A percentile compares a stretch with the other conserved stretches of the same genome.
These are phyloP conservation scores for Anisodus tanguticus DNA, from an alignment of 257 asterid species.

Conservation along the genomic window DNA sequence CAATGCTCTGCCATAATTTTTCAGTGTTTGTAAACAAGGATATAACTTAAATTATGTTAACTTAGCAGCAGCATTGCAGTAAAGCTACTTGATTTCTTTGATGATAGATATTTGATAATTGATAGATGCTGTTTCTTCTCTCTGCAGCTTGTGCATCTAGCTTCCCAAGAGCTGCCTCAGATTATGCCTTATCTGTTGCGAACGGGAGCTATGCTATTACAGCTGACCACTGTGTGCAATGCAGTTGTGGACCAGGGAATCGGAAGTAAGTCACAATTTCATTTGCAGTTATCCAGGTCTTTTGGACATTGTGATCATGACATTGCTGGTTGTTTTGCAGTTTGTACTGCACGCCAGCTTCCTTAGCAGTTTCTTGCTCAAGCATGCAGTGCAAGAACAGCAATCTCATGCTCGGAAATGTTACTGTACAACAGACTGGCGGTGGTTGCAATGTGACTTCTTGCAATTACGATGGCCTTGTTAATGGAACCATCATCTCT, in stretches of 20 bases:
- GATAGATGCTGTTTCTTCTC: background rate
- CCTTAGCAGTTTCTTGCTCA: conserved; percentile 92
- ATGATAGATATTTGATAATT: background rate
- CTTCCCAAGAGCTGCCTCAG: conserved; percentile 70
- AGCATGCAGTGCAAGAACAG: conserved; percentile 95
- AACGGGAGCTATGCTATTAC: conserved; percentile 92
- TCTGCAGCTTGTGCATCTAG: conserved; percentile 88
- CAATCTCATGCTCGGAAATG: conserved; percentile 84
- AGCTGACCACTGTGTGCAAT: conserved; percentile 90
- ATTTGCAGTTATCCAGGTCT: conserved; percentile 13
- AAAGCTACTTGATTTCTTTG: background rate
- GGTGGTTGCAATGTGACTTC: conserved; percentile 97
- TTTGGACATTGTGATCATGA: background rate
- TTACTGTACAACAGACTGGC: conserved; percentile 71
- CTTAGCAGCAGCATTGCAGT: background rate
- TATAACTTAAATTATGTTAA: background rate
- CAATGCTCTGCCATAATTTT: background rate
- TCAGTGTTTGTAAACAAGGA: conserved; percentile 6
- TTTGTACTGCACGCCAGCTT: conserved; percentile 91
- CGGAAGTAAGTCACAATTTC: conserved; percentile 63
- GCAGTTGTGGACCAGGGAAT: conserved; percentile 95
- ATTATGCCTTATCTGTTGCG: conserved; percentile 81
- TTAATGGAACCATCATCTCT: conserved; percentile 79
- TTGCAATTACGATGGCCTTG: conserved; percentile 80
- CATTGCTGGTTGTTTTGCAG: conserved; percentile 48